Evolutionary conservation across 805 yeast species (phyloP), one percentile per base, ranked within the genome.

Genomic region (Ogataea polymorpha): DNA sequence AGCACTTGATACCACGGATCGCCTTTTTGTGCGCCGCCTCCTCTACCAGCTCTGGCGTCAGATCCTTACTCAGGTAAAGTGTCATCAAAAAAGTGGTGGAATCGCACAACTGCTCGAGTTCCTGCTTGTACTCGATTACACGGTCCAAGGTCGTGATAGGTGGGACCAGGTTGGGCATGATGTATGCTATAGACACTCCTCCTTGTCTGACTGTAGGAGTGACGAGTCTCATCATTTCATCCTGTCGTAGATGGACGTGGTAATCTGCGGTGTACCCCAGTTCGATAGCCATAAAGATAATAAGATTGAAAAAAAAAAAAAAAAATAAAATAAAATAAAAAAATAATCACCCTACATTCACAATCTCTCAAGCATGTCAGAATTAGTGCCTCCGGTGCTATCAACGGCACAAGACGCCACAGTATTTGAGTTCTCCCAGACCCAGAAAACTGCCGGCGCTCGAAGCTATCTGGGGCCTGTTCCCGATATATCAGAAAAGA

Each of bases 181-280:
- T 78, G 58, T 88, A 93, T 2, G 95, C 96, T 35, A 89, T 80
- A 4, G 96, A 83, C 11, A 86, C 72, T 48, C 99, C 99, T 35
- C 99, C 99, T 46, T 81, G 78, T 54, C 80, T 77, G 13, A 93
- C 86, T 0, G 96, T 84, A 6, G 99, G 99, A 0, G 96, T 76
- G 29, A 90, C 86, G 26, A 87, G 74, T 53, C 86, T 83, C 84
- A 89, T 88, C 97, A 93, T 90, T 6, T 74, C 71, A 1, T 96
- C 97, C 45, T 91, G 96, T 57, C 99, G 85, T 26, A 93, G 77
- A 61, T 93, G 99, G 36, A 93, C 98, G 58, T 93, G 99, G 76
- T 88, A 80, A 63, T 93, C 99, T 13, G 91, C 93, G 2, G 95
- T 77, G 33, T 75, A 61, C 5, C 93, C 93, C 27, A 86, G 64